Evolutionary conservation across 2,329 filamentous ascomycete genomes (phyloP).

Genomic region (Ceratocystis harringtonii): DNA sequence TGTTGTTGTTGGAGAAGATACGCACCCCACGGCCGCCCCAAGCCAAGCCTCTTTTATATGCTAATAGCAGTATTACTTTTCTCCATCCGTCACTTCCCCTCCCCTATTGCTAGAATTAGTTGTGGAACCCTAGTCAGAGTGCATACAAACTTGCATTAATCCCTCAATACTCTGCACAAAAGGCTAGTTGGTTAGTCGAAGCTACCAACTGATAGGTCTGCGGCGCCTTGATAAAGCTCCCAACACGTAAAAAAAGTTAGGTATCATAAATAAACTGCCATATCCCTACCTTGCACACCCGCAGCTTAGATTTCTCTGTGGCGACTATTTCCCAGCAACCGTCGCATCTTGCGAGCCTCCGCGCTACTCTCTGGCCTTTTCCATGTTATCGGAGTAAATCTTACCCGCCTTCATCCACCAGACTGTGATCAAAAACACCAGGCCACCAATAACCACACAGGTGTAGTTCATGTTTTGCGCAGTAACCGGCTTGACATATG

Average conservation of each 20-base stretch:
- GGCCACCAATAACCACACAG: constrained; percentile 31
- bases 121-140: not conserved
- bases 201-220: not conserved
- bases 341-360: not conserved
- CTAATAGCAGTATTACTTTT: not conserved
- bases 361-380: constrained; percentile 24
- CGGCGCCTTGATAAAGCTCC: not conserved
- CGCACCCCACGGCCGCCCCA: not conserved
- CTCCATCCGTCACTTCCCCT: no score
- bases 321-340: not conserved
- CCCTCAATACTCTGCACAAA: not conserved
- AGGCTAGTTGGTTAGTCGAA: not conserved
- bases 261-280: not conserved
- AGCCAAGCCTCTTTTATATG: not conserved
- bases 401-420: constrained; percentile 32
- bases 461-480: constrained; percentile 31
- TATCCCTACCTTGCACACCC: not conserved
- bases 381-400: constrained; percentile 27
- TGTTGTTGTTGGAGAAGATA: not conserved
- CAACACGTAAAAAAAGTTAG: not conserved
- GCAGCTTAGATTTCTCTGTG: not conserved
- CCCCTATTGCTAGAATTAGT: no score
- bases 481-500: constrained; percentile 28
- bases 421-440: constrained; percentile 25
- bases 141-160: not conserved